phyloP scores from a whole-genome alignment of 1,284 basidiomycete species.

The Naganishia sp. region DNA sequence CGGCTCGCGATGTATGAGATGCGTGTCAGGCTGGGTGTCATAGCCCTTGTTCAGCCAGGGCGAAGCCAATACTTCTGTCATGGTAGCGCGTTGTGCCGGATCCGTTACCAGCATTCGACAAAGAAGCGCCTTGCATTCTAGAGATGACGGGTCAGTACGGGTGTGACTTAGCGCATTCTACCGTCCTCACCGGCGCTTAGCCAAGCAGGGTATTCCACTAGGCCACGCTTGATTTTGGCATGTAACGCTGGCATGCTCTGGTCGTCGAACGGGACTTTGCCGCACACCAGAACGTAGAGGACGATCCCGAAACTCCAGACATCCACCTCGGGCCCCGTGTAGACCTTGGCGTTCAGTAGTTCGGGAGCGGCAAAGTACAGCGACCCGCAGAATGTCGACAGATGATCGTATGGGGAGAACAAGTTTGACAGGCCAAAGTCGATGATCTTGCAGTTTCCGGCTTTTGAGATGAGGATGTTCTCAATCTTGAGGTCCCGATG shows the following conservation, averaged over 20 bases:
- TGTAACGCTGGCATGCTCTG: slow-evolving; percentile 98
- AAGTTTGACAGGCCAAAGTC: slow-evolving; percentile 98
- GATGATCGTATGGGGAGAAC: slow-evolving; percentile 79
- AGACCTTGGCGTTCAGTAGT: slow-evolving; percentile 91
- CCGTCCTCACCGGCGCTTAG: slow-evolving; percentile 73
- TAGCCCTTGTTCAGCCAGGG: slow-evolving; percentile 95
- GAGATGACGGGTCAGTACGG: not conserved
- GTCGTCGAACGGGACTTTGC: slow-evolving; percentile 98
- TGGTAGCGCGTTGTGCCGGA: slow-evolving; percentile 76
- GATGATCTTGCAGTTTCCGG: slow-evolving; percentile 99
- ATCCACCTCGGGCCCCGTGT: slow-evolving; percentile 96
- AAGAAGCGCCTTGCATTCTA: slow-evolving; percentile 88
- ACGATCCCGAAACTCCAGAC: slow-evolving; percentile 99
- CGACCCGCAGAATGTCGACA: slow-evolving; percentile 95
- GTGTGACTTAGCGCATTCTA: not conserved
- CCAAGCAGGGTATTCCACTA: slow-evolving; percentile 98
- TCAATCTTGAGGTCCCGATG: slow-evolving; percentile 99
- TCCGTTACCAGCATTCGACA: slow-evolving; percentile 96
- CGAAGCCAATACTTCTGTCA: slow-evolving; percentile 84
- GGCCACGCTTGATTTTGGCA: slow-evolving; percentile 96
- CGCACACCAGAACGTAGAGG: slow-evolving; percentile 94
- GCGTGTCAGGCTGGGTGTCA: slow-evolving; percentile 73
- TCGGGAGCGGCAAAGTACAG: slow-evolving; percentile 98
- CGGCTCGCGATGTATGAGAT: slow-evolving; percentile 84
- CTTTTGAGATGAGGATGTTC: slow-evolving; percentile 98